Evolutionary conservation across 768 basidiomycete genomes (phyloP).

Genomic region (Cystobasidium ongulense): DNA sequence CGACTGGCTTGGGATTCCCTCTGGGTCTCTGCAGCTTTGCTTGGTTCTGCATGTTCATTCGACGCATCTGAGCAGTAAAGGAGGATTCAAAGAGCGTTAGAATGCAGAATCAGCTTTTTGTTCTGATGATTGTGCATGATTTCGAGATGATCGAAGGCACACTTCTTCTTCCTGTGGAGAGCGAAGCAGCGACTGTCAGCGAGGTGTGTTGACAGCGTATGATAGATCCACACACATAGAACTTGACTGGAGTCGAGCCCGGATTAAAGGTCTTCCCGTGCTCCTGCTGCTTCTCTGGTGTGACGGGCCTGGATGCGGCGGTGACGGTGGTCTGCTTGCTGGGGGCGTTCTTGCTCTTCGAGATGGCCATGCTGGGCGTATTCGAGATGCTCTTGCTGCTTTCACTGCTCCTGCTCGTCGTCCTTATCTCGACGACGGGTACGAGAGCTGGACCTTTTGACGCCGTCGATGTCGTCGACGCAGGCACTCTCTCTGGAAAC

Average conservation of each 20-base stretch:
- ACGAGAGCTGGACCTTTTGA: neutral
- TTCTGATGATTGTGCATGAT: neutral
- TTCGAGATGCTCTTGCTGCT: neutral
- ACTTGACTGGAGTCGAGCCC: constrained; percentile 22
- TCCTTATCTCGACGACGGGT: neutral
- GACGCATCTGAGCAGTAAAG: neutral
- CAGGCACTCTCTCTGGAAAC: neutral
- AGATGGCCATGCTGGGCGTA: neutral
- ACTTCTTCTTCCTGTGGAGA: constrained; percentile 15
- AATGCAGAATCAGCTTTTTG: neutral
- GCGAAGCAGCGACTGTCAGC: neutral
- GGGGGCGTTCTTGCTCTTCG: neutral
- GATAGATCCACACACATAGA: neutral
- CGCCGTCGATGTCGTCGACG: neutral
- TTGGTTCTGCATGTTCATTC: neutral
- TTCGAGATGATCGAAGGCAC: neutral
- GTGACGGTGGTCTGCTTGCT: neutral
- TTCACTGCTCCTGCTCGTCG: neutral
- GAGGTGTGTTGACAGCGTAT: neutral
- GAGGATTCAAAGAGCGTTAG: neutral
- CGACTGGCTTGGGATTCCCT: neutral
- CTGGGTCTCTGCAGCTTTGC: neutral
- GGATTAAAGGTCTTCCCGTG: neutral
- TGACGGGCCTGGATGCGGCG: neutral
- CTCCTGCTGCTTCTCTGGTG: neutral